phyloP scores from a whole-genome alignment of 2,329 filamentous ascomycete genomes.

The Ophiostoma himal-ulmi region DNA sequence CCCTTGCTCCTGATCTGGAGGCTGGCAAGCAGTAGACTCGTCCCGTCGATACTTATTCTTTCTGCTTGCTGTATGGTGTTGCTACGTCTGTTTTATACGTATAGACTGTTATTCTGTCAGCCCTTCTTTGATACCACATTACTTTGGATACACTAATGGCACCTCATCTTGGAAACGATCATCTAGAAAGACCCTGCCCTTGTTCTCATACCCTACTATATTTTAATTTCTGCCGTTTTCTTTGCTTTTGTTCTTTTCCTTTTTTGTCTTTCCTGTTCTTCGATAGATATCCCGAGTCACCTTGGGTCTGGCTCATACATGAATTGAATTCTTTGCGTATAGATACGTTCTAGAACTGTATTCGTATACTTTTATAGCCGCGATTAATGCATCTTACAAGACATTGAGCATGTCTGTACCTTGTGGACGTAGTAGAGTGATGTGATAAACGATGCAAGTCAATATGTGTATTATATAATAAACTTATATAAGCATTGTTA shows the following conservation, averaged over 20 bases:
- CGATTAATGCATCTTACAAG: background rate
- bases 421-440: background rate
- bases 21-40: slow-evolving; percentile 23
- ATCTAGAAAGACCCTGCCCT: background rate
- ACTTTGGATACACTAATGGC: background rate
- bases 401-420: too few species aligned
- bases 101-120: background rate
- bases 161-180: background rate
- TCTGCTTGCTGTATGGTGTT: background rate
- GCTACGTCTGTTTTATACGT: background rate
- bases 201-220: background rate
- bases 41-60: background rate
- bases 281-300: background rate
- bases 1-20: slow-evolving; percentile 32
- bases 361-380: background rate
- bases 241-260: background rate
- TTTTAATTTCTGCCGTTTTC: background rate
- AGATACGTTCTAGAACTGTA: background rate
- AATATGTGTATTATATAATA: background rate
- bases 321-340: background rate
- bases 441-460: background rate
- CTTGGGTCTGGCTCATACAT: slow-evolving; percentile 1
- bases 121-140: background rate
- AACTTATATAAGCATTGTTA: background rate
- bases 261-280: background rate